These are phyloP conservation scores for Ottelia alismoides DNA, from an alignment of 106 monocot species.

Conservation along the genomic window DNA sequence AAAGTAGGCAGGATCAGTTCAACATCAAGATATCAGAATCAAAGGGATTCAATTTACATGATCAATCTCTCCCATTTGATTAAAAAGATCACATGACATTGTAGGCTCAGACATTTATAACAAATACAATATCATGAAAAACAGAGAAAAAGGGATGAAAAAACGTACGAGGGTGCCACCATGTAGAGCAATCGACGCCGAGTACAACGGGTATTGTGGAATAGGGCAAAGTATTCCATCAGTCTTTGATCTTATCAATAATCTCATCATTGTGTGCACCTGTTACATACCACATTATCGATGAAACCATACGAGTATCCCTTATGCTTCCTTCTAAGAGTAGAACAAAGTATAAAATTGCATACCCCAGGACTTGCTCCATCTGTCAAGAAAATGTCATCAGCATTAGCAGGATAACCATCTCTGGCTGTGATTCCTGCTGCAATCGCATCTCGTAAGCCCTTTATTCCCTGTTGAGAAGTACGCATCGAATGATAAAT, in stretches of 20 bases:
- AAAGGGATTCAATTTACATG: too few species aligned
- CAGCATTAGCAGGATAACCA: slow-evolving; percentile 68
- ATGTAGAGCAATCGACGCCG: slow-evolving; percentile 95
- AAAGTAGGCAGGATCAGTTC: too few species aligned
- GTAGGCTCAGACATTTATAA: too few species aligned
- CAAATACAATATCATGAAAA: too few species aligned
- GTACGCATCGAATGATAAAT: neutral
- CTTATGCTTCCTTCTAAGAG: too few species aligned
- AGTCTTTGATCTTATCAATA: slow-evolving; percentile 71
- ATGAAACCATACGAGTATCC: neutral
- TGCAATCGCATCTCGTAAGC: slow-evolving; percentile 79
- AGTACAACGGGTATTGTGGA: slow-evolving; percentile 96
- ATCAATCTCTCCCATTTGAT: too few species aligned
- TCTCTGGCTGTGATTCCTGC: slow-evolving; percentile 82
- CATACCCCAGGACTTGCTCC: slow-evolving; percentile 87
- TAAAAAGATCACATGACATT: too few species aligned
- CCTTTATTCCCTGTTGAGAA: slow-evolving; percentile 63
- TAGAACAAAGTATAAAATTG: neutral
- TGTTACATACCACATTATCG: slow-evolving; percentile 16
- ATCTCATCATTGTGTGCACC: slow-evolving; percentile 99
- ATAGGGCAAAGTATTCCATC: slow-evolving; percentile 98
- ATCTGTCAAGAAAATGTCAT: slow-evolving; percentile 89
- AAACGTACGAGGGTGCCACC: slow-evolving; percentile 91
- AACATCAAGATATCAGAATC: too few species aligned
- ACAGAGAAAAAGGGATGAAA: too few species aligned